phyloP scores from a whole-genome alignment of 1,284 basidiomycete species.

The Somion occarium region DNA sequence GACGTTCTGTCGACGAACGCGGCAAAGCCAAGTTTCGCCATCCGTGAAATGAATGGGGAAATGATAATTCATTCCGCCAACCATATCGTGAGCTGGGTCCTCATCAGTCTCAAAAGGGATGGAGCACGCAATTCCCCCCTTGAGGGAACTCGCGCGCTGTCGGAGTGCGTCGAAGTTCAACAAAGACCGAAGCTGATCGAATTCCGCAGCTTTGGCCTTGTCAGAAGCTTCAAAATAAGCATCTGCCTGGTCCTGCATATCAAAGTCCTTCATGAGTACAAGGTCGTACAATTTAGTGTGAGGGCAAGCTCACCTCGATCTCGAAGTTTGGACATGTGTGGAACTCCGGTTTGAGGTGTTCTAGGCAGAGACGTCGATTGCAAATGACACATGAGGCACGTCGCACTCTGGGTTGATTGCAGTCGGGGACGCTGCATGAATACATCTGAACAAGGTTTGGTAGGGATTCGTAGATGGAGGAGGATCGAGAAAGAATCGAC shows the following conservation, averaged over 20 bases:
- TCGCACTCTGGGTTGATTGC: not conserved
- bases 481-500: no score
- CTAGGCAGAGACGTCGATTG: not conserved
- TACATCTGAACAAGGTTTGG: no score
- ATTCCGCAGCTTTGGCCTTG: not conserved
- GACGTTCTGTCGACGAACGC: conserved; percentile 11
- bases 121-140: not conserved
- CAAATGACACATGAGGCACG: not conserved
- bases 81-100: not conserved
- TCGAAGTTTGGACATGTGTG: not conserved
- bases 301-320: not conserved
- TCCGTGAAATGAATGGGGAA: conserved; percentile 12
- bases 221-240: not conserved
- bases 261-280: not conserved
- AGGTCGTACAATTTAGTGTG: not conserved
- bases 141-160: not conserved
- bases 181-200: not conserved
- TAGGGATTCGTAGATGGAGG: no score
- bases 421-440: not conserved
- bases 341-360: not conserved
- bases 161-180: not conserved
- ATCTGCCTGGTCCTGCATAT: not conserved
- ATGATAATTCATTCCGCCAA: conserved; percentile 15
- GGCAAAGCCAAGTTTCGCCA: conserved; percentile 11
- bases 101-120: not conserved